Percentiles rank a stretch among this genome's conserved stretches.
Conservation (phyloP, 2,329 filamentous ascomycete species). For the Calonectria pseudoreteaudii region DNA sequence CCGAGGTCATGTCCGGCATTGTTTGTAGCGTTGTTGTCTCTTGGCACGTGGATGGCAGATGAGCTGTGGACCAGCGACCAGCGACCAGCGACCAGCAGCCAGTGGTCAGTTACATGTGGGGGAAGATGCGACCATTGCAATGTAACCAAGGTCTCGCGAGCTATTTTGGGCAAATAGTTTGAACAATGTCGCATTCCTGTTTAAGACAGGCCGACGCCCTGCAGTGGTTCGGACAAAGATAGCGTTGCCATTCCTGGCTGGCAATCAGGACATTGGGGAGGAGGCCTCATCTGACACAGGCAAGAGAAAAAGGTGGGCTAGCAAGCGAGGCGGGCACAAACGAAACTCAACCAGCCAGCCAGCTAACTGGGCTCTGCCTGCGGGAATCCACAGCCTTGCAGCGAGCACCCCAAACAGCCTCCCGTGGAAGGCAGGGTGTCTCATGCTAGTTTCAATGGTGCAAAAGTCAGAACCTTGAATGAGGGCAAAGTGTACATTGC, state of each 20-base stretch:
- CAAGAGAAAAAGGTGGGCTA: constrained; percentile 20
- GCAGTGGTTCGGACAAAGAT: neutral
- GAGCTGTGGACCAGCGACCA: neutral
- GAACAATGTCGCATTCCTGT: constrained; percentile 5
- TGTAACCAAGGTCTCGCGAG: constrained; percentile 13
- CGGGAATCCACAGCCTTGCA: constrained; percentile 36
- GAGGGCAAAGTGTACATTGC: constrained; percentile 11
- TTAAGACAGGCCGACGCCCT: neutral
- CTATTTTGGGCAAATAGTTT: constrained; percentile 19
- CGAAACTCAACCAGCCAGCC: constrained; percentile 9
- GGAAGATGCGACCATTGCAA: neutral
- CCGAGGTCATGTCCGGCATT: constrained; percentile 17
- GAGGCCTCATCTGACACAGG: constrained; percentile 37
- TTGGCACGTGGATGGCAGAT: constrained; percentile 9
- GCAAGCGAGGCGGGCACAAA: constrained; percentile 26
- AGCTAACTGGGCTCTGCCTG: neutral
- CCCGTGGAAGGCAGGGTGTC: constrained; percentile 27
- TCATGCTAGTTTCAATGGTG: constrained; percentile 17
- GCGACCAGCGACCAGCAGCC: neutral
- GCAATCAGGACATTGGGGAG: neutral
- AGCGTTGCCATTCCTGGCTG: constrained; percentile 1
- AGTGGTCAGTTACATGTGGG: neutral
- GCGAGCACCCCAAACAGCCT: constrained; percentile 14
- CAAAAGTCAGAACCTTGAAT: constrained; percentile 26
- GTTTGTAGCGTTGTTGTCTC: constrained; percentile 8